phyloP scores from a whole-genome alignment of 768 basidiomycete genomes.

The Boletus coccyginus region DNA sequence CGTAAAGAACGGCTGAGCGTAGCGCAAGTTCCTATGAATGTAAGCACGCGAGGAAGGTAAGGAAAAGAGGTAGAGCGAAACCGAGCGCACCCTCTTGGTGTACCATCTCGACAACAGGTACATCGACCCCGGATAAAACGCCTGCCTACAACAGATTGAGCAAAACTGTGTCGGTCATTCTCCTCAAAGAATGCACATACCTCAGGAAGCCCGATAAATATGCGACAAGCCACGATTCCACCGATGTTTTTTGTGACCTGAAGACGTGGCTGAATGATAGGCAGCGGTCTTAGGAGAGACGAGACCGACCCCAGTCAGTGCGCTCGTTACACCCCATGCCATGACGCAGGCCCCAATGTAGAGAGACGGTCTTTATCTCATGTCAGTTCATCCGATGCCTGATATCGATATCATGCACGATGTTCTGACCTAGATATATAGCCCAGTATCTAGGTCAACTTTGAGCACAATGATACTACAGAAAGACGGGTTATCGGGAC shows the following conservation, averaged over 20 bases:
- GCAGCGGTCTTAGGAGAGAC: not conserved
- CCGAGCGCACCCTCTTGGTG: constrained; percentile 36
- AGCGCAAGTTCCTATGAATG: constrained; percentile 55
- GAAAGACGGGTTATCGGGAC: not conserved
- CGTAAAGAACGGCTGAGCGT: constrained; percentile 58
- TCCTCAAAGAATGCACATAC: constrained; percentile 16
- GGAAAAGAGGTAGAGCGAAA: not conserved
- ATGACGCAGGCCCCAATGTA: constrained; percentile 61
- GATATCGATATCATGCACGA: not conserved
- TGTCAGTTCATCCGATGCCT: not conserved
- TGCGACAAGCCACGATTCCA: constrained; percentile 53
- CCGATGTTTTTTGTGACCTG: constrained; percentile 54
- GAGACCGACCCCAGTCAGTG: constrained; percentile 53
- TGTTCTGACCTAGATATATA: constrained; percentile 46
- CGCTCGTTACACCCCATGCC: constrained; percentile 61
- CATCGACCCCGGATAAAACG: constrained; percentile 61
- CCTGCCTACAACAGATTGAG: constrained; percentile 37
- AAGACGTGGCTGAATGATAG: not conserved
- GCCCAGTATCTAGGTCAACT: constrained; percentile 46
- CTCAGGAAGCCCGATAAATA: constrained; percentile 66
- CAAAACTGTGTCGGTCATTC: not conserved
- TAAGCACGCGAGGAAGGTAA: not conserved
- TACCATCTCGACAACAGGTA: constrained; percentile 52
- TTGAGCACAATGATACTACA: not conserved
- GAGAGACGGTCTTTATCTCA: constrained; percentile 48